phyloP scores from a whole-genome alignment of 1,284 basidiomycete species.

The Rhodotorula sp. region DNA sequence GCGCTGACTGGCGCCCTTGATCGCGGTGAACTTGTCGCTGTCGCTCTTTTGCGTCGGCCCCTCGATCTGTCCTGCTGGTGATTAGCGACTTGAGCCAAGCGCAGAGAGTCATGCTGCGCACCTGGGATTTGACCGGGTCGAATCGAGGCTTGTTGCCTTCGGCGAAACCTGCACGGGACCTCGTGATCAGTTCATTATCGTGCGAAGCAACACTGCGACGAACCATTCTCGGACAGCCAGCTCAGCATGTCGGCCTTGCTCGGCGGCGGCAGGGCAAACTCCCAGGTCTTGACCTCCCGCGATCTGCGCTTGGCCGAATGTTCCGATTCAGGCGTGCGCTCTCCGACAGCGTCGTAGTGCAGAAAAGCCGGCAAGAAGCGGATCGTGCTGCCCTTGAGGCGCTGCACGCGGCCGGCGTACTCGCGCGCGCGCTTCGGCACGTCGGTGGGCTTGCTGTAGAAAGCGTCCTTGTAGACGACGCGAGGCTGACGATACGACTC shows the following conservation, averaged over 20 bases:
- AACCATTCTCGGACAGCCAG: slow-evolving; percentile 57
- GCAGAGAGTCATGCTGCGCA: slow-evolving; percentile 15
- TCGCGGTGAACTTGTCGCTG: slow-evolving; percentile 64
- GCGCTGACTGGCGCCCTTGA: slow-evolving; percentile 55
- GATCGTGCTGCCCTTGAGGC: slow-evolving; percentile 59
- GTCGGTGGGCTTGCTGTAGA: slow-evolving; percentile 73
- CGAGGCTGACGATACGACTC: slow-evolving; percentile 60
- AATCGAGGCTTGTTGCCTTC: slow-evolving; percentile 25
- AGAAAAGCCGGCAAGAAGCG: slow-evolving; percentile 49
- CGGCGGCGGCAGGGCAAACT: slow-evolving; percentile 62
- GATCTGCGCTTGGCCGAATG: neutral
- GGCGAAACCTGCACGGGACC: slow-evolving; percentile 22
- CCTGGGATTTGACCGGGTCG: slow-evolving; percentile 48
- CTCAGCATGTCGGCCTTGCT: slow-evolving; percentile 57
- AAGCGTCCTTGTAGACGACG: slow-evolving; percentile 72
- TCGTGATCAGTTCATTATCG: neutral
- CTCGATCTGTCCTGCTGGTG: slow-evolving; percentile 60
- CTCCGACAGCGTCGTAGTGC: neutral
- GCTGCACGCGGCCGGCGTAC: slow-evolving; percentile 76
- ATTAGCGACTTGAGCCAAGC: too few relatives aligned
- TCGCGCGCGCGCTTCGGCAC: slow-evolving; percentile 62
- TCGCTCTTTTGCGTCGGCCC: slow-evolving; percentile 72
- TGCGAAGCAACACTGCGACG: neutral
- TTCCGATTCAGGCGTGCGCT: neutral
- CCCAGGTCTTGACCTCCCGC: slow-evolving; percentile 22